Evolutionary conservation across 2,329 filamentous ascomycete species (phyloP), one percentile per base, ranked within the genome.

Genomic region (Stachybotrys echinatus): DNA sequence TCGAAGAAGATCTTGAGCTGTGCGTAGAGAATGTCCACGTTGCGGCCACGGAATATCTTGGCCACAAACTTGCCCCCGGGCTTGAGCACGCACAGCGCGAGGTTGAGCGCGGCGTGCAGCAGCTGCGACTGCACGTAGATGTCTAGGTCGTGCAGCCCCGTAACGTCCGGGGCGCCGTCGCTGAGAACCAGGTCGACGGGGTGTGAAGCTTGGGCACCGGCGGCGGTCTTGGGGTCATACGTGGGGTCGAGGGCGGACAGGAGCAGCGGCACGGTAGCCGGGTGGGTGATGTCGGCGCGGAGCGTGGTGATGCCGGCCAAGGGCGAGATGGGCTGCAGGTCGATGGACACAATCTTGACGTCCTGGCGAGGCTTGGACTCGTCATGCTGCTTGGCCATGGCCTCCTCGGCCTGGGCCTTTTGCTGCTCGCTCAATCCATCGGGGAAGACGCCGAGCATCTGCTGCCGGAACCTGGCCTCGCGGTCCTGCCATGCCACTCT

Each of bases 111-210:
- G 0, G 92, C 90, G 68, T 95, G 96, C 46, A 99, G 85, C 8
- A 99, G 80, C 70, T 97, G 94, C 8, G 89, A 92, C 71, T 99
- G 94, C 18, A 99, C 89, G 70, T 99, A 99, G 58, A 97, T 97
- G 69, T 99, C 94, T 34, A 99, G 82, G 66, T 99, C 94, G 67
- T 99, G 94, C 1, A 99, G 79, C 19, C 94, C 94, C 1, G 94
- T 99, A 12, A 99, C 94, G 62, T 99, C 94, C 1, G 94, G 94
- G 0, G 94, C 94, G 48, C 94, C 94, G 61, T 99, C 94, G 51
- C 90, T 96, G 54, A 99, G 82, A 21, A 99, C 92, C 2, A 99
- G 80, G 64, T 99, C 94, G 14, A 97, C 92, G 0, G 87, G 89
- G 45, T 90, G 83, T 1, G 85, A 81, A 3, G 87, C 80, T 57